Evolutionary conservation across 495 filamentous ascomycete genomes (phyloP).

Genomic region (Trichoderma virens): DNA sequence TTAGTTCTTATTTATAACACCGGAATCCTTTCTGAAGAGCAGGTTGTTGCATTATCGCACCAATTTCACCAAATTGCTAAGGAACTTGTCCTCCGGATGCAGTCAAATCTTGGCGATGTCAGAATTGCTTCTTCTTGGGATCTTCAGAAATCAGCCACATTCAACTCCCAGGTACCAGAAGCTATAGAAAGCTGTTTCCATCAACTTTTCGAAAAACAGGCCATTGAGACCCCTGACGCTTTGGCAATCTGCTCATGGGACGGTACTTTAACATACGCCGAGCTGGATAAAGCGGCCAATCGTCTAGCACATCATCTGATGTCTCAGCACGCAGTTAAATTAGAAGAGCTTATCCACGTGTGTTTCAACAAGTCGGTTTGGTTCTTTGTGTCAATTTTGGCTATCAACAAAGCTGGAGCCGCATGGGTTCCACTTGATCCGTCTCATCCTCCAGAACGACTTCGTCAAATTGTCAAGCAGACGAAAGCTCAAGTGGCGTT

Average conservation of each 20-base stretch:
- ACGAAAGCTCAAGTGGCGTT: background rate
- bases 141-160: background rate
- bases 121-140: background rate
- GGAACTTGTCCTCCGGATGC: background rate
- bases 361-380: slow-evolving; percentile 48
- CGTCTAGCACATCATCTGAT: slow-evolving; percentile 37
- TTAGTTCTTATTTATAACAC: background rate
- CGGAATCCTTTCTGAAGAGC: background rate
- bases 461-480: slow-evolving; percentile 18
- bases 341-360: slow-evolving; percentile 46
- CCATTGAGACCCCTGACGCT: slow-evolving; percentile 14
- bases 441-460: slow-evolving; percentile 41
- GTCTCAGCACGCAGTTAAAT: slow-evolving; percentile 34
- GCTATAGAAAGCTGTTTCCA: slow-evolving; percentile 21
- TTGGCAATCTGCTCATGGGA: slow-evolving; percentile 44
- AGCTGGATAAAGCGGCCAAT: slow-evolving; percentile 39
- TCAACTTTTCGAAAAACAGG: slow-evolving; percentile 17
- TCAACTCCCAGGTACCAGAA: background rate
- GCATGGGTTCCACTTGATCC: slow-evolving; percentile 18
- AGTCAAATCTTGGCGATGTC: background rate
- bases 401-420: slow-evolving; percentile 19
- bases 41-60: background rate
- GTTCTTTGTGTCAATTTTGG: slow-evolving; percentile 35
- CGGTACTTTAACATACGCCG: slow-evolving; percentile 47
- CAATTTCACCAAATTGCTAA: background rate